Evolutionary conservation across 225 moss, liverwort and hornwort species (phyloP), one percentile per base, ranked within the genome.

Genomic region (Anthoceros angustus): DNA sequence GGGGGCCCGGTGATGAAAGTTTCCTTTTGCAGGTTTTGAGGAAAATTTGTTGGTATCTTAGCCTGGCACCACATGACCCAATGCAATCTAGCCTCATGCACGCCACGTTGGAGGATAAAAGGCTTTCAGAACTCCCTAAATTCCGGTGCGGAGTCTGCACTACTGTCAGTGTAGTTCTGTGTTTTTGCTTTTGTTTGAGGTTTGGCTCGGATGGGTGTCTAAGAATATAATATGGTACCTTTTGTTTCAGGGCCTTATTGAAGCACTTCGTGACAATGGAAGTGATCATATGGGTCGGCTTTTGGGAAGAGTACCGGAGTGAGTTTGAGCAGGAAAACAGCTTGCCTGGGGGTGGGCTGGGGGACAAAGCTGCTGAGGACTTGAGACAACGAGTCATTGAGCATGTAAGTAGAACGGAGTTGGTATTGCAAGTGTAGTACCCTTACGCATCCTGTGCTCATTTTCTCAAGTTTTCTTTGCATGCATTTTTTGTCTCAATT

Each of bases 11-110:
- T 24, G 41, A 39, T 18, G 25, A 24, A 9, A 45, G 72, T 43
- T n/a, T 74, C 72, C 42, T 73, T 42, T 77, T 68, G 20, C 77
- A 95, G 95, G 86, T 91, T 65, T 77, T 95, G 75, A 79, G 95
- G 71, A 95, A 95, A 63, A 95, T 95, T 43, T 86, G 86, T 72
- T 95, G 91, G 91, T 83, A 86, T 71, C 68, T 95, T 76, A 91
- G 88, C 61, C 73, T 95, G 78, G 82, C 95, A 66, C 95, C 95
- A 25, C 82, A 95, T 64, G 95, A 95, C 76, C 74, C 75, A 49
- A 88, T 95, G 95, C 95, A 95, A 79, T 84, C 95, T 70, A 95
- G 95, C 74, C 75, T 95, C 76, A 74, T 95, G 80, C 88, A 86
- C 55, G 85, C 71, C 79, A 95, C 88, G 8, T 79, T 95, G 69